Base-by-base conservation (phyloP, 2,329 filamentous ascomycete species). In the Thelonectria discophora region DNA sequence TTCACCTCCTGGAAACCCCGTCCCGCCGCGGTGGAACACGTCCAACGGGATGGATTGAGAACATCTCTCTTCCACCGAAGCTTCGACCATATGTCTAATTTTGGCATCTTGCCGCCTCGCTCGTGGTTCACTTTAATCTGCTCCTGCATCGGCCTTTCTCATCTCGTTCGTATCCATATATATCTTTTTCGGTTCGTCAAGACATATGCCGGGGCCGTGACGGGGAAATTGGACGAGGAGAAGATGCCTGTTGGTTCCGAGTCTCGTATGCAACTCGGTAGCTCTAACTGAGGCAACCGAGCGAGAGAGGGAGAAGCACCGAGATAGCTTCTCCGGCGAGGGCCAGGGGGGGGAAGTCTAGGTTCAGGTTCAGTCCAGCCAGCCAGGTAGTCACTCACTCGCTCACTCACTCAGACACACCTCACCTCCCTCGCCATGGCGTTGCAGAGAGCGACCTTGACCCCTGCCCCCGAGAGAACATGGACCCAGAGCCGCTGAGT, bases 401-500 rank as follows among this genome's bases (percentile, higher is more conserved):
- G n/a, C n/a, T n/a, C n/a, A n/a, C 54, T 75, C 68, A 80, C 58
- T 75, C 76, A 65, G 80, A 72, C 49, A 80, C 75, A n/a, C 61
- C 78, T 78, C 27, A 85, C 79, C 70, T 87, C 82, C 65, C 76
- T 82, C 40, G 85, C 85, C 39, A 86, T 77, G 12, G 86, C 87
- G 74, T 88, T 86, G 73, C 86, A 96, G 66, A 98, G 81, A 70
- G 97, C 94, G 27, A 98, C 94, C 68, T 84, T 86, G 40, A 98
- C 85, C 2, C 95, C 94, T 1, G 94, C 93, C 1, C 90, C 89
- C 8, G 89, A 90, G 55, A 99, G 83, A 8, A 97, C 93, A 81
- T 98, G 92, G 71, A 98, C 97, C 95, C 95, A 99, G 68, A 99
- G 84, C 69, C 95, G 83, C 80, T 99, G 95, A 17, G 94, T 97